Evolutionary conservation across 257 asterid species (phyloP), one percentile per base, ranked within the genome.

Genomic region (Salvia miltiorrhiza): DNA sequence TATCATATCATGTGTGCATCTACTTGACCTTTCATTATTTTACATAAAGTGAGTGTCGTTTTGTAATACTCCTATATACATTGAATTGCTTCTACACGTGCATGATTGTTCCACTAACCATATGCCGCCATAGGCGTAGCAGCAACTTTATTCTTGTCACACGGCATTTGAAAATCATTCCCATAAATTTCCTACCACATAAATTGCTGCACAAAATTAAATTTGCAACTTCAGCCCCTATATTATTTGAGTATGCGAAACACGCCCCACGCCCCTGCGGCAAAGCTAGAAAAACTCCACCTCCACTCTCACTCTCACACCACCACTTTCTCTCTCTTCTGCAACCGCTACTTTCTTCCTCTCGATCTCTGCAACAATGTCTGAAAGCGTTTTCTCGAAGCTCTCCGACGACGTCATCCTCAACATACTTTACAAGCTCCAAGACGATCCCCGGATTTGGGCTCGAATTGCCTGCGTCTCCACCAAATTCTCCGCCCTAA

Each of bases 371-470:
- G 5, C 35, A 11, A 47, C 52, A 44, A 80, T 83, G 87, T 4
- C 72, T 7, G 83, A 86, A 49, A 37, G 61, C 73, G 84, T 54
- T 63, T 94, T 91, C 83, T 83, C 96, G 9, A 77, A 73, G 74
- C 92, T 91, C 2, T 84, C 99, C 0, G 99, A 94, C 5, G 97
- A 91, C 16, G 84, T 94, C 11, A 76, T 86, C 59, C 93, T 94
- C 79, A 86, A 83, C 73, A 94, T 94, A 44, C 75, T 91, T 70
- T 52, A 65, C 88, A 94, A 89, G 78, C 85, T 91, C 7, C 95
- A 87, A 21, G 93, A 87, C 4, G 97, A 94, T 65, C 99, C 97
- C 0, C 88, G 97, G 19, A 65, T 63, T 76, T 94, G 97, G 99
- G 87, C 96, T 2, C 82, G 96, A n/a, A 62, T 87, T 74, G 82